Evolutionary conservation across 306 rosid species (phyloP).

Genomic region (Argentina anserina): DNA sequence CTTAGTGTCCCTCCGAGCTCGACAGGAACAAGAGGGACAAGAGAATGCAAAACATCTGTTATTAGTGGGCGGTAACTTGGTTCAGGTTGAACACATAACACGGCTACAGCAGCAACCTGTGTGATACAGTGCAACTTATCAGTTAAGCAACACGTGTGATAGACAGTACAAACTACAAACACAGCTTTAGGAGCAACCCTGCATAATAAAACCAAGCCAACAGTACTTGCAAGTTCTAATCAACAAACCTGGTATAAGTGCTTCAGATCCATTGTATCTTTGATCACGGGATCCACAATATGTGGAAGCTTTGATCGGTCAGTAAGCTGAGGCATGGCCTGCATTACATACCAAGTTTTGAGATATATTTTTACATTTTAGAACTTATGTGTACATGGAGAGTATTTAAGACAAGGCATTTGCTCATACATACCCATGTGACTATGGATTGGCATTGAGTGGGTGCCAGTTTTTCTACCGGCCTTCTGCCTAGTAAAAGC

Average conservation of each 20-base stretch:
- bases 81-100: constrained; percentile 92
- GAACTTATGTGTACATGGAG: constrained; percentile 2
- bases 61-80: constrained; percentile 87
- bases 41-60: constrained; percentile 87
- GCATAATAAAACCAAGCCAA: not conserved
- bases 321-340: constrained; percentile 98
- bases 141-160: not conserved
- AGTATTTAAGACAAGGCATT: constrained; percentile 16
- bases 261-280: constrained; percentile 75
- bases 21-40: constrained; percentile 75
- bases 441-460: constrained; percentile 87
- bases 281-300: constrained; percentile 77
- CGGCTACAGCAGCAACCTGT: constrained; percentile 96
- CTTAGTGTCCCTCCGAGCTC: constrained; percentile 89
- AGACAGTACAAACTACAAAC: not conserved
- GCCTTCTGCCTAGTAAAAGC: constrained; percentile 77
- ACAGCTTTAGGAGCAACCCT: not conserved
- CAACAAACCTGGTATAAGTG: constrained; percentile 80
- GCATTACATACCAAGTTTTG: constrained; percentile 27
- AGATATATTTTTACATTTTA: not conserved
- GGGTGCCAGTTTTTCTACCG: constrained; percentile 81
- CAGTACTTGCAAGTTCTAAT: not conserved
- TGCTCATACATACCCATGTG: constrained; percentile 77
- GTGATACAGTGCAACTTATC: not conserved
- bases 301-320: constrained; percentile 81